These are phyloP conservation scores for Mortierella sp. DNA, from an alignment of 371 early-diverging fungal species.

Conservation along the genomic window DNA sequence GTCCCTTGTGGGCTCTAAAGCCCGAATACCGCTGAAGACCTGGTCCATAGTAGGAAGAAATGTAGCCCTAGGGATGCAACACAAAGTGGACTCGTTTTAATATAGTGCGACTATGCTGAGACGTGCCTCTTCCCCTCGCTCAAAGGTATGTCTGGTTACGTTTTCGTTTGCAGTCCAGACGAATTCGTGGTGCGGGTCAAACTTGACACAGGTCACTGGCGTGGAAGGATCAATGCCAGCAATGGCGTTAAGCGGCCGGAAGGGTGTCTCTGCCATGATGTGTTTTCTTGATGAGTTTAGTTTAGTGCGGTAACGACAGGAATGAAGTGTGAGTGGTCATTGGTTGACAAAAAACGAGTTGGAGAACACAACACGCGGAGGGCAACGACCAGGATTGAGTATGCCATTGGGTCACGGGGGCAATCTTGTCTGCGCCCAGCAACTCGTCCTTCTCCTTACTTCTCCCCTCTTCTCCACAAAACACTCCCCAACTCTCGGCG, in stretches of 20 bases:
- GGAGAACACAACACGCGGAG: not conserved
- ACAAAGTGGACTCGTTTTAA: not conserved
- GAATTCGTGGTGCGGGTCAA: constrained; percentile 83
- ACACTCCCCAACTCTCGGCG: too few relatives aligned
- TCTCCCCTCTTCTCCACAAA: too few relatives aligned
- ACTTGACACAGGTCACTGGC: constrained; percentile 67
- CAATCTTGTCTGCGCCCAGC: not conserved
- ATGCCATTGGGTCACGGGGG: not conserved
- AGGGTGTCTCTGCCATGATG: constrained; percentile 45
- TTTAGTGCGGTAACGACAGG: not conserved
- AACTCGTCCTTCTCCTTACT: too few relatives aligned
- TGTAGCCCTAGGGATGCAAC: constrained; percentile 61
- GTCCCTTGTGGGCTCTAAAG: constrained; percentile 70
- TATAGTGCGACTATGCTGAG: too few relatives aligned
- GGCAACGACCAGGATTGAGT: not conserved
- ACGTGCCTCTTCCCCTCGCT: too few relatives aligned
- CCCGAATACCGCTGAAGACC: constrained; percentile 75
- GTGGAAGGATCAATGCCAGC: constrained; percentile 42
- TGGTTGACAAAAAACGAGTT: not conserved
- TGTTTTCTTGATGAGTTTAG: not conserved
- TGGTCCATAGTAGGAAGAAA: constrained; percentile 67
- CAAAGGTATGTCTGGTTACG: constrained; percentile 54
- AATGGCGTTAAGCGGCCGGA: constrained; percentile 49
- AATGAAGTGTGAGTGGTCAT: not conserved
- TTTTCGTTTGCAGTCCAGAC: constrained; percentile 82